A percentile compares a stretch with the other conserved stretches of the same genome.
Conservation (phyloP, 371 early-diverging fungal species). For the Apophysomyces elegans region DNA sequence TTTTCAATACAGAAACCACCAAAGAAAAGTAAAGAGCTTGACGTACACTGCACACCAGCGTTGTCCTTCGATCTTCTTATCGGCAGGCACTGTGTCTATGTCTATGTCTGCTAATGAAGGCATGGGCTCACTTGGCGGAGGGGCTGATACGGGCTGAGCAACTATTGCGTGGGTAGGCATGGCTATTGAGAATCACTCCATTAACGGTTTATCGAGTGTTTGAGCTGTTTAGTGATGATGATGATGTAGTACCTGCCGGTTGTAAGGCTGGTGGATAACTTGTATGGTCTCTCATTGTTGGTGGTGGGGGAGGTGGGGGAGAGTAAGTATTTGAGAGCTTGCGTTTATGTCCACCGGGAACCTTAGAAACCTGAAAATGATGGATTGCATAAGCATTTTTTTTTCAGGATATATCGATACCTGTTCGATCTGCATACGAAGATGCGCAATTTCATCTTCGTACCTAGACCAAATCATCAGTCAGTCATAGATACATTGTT, state of each 20-base stretch:
- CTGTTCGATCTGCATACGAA: slow-evolving; percentile 51
- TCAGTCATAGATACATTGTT: not conserved
- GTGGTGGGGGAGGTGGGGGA: not conserved
- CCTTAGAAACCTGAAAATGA: not conserved
- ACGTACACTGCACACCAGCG: slow-evolving; percentile 89
- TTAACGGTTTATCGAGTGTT: slow-evolving; percentile 21
- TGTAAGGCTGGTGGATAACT: slow-evolving; percentile 31
- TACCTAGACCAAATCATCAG: slow-evolving; percentile 30
- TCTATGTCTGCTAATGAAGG: slow-evolving; percentile 74
- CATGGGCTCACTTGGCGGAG: not conserved
- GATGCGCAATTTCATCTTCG: slow-evolving; percentile 52
- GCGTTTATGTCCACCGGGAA: not conserved
- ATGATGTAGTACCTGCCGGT: slow-evolving; percentile 30
- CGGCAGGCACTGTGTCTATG: slow-evolving; percentile 78
- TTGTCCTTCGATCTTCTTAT: slow-evolving; percentile 80
- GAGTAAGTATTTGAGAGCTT: not conserved
- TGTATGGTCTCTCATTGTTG: not conserved
- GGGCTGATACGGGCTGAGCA: slow-evolving; percentile 10
- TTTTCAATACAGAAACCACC: slow-evolving; percentile 16
- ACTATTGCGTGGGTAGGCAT: slow-evolving; percentile 16
- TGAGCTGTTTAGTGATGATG: not conserved
- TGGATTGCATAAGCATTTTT: not conserved
- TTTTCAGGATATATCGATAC: slow-evolving; percentile 12
- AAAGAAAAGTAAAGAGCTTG: not conserved
- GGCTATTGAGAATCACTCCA: slow-evolving; percentile 16